Conservation (phyloP, 768 basidiomycete species). For the Dioszegia crocea region DNA sequence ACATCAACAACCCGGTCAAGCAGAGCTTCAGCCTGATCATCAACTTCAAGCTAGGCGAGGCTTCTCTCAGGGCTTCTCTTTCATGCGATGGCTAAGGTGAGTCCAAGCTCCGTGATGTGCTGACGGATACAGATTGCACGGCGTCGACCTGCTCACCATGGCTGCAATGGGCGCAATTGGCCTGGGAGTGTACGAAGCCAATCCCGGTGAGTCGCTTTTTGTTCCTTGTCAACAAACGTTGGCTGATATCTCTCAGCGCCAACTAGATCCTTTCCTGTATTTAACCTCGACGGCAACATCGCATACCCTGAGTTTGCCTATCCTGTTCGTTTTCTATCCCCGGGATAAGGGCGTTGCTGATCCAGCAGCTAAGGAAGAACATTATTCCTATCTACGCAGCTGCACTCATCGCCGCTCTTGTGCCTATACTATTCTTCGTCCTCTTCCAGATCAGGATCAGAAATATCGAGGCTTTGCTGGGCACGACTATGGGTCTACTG, state of each 20-base stretch:
- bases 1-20: not conserved
- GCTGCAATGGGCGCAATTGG: slow-evolving; percentile 56
- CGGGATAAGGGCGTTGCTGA: not conserved
- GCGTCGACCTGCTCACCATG: slow-evolving; percentile 59
- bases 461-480: slow-evolving; percentile 54
- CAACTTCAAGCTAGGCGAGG: slow-evolving; percentile 1
- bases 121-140: slow-evolving; percentile 51
- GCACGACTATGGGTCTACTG: slow-evolving; percentile 58
- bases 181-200: slow-evolving; percentile 58
- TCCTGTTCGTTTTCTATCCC: slow-evolving; percentile 8
- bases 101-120: not conserved
- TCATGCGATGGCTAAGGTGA: slow-evolving; percentile 21
- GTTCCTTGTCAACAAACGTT: not conserved
- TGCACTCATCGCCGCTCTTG: slow-evolving; percentile 58
- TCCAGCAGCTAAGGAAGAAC: slow-evolving; percentile 51
- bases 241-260: slow-evolving; percentile 23
- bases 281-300: slow-evolving; percentile 51
- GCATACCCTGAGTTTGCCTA: slow-evolving; percentile 55
- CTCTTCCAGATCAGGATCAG: slow-evolving; percentile 58
- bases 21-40: not conserved
- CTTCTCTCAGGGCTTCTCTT: slow-evolving; percentile 22
- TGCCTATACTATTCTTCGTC: slow-evolving; percentile 58
- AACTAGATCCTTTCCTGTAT: slow-evolving; percentile 43
- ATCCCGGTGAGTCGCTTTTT: slow-evolving; percentile 20
- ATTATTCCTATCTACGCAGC: slow-evolving; percentile 59